A percentile compares a stretch with the other conserved stretches of the same genome.
phyloP scores from a whole-genome alignment of 768 basidiomycete species.

The Dictyophora rubrovolvata region DNA sequence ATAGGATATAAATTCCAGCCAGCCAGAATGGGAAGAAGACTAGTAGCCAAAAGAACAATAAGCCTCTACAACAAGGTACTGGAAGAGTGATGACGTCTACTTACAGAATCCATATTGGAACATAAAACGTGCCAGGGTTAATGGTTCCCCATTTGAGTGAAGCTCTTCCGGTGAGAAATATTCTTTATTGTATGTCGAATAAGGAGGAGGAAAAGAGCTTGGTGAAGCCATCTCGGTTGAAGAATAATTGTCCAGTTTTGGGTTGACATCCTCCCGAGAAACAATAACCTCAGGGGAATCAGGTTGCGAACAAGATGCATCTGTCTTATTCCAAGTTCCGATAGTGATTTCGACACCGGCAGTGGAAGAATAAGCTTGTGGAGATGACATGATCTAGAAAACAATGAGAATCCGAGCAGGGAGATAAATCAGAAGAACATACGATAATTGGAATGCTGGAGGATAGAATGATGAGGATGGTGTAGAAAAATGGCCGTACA shows the following conservation, averaged over 20 bases:
- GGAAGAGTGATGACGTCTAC: conserved; percentile 14
- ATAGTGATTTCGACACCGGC: neutral
- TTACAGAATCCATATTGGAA: conserved; percentile 42
- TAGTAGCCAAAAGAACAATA: conserved; percentile 14
- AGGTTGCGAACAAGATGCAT: neutral
- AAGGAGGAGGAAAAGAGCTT: neutral
- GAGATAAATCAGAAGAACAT: neutral
- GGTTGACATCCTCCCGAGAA: neutral
- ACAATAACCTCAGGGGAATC: neutral
- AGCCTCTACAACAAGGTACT: neutral
- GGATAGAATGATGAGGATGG: neutral
- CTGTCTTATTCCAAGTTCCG: neutral
- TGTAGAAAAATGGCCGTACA: neutral
- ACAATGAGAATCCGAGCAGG: neutral
- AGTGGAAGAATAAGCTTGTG: neutral
- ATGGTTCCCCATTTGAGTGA: conserved; percentile 24
- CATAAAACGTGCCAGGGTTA: conserved; percentile 36
- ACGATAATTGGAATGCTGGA: neutral
- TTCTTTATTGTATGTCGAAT: neutral
- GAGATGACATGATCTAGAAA: neutral
- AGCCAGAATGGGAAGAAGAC: conserved; percentile 45
- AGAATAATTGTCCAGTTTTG: neutral
- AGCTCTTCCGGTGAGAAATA: neutral
- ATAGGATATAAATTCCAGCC: conserved; percentile 29
- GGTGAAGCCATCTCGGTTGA: neutral